Evolutionary conservation across 164 flowering plant species (phyloP).

Genomic region (Tetrastigma voinierianum): DNA sequence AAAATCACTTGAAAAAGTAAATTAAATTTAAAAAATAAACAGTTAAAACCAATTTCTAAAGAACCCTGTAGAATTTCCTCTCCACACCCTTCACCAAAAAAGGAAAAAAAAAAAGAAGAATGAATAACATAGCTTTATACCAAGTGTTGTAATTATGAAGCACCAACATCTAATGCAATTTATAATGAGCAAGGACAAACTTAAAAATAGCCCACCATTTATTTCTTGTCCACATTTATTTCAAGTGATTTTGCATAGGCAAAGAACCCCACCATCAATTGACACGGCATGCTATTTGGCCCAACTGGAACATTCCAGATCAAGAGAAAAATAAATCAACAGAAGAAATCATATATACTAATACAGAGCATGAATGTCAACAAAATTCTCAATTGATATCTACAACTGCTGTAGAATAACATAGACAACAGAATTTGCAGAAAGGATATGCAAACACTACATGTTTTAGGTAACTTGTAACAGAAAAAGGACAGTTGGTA

Average conservation of each 20-base stretch:
- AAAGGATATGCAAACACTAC: neutral
- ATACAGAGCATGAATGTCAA: neutral
- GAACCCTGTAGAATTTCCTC: no score
- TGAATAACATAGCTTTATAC: no score
- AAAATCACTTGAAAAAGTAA: no score
- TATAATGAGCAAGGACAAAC: no score
- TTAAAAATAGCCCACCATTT: conserved; percentile 58
- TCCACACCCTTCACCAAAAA: no score
- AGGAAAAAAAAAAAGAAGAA: no score
- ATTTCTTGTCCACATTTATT: conserved; percentile 83
- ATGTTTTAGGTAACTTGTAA: neutral
- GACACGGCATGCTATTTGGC: conserved; percentile 95
- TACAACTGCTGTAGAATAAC: neutral
- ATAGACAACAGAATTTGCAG: neutral
- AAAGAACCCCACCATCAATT: conserved; percentile 92
- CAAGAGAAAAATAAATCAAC: conserved; percentile 8
- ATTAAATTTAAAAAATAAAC: no score
- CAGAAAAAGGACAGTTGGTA: neutral
- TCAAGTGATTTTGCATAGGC: conserved; percentile 89
- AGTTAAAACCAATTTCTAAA: no score
- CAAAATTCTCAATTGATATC: neutral
- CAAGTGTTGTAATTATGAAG: no score
- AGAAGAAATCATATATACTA: neutral
- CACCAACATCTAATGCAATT: no score
- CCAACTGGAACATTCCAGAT: conserved; percentile 59